A percentile compares a stretch with the other conserved stretches of the same genome.
Evolutionary conservation across 2,329 filamentous ascomycete genomes (phyloP).

Genomic region (Paraphoma sp.): DNA sequence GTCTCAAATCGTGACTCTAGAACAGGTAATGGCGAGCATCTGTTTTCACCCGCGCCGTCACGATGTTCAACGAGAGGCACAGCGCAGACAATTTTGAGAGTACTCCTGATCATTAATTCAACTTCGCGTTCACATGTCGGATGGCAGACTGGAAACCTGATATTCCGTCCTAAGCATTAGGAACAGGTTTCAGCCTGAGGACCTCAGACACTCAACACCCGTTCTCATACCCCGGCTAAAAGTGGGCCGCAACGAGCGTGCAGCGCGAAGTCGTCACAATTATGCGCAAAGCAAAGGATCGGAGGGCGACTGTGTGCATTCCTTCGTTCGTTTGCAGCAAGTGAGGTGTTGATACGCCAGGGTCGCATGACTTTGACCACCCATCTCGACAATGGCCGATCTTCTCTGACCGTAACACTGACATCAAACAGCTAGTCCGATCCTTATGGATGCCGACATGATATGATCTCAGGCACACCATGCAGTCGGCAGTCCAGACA

Average conservation of each 20-base stretch:
- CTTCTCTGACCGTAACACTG: conserved; percentile 8
- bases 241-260: conserved; percentile 2
- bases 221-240: conserved; percentile 17
- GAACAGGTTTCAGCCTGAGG: conserved; percentile 31
- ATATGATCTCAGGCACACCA: conserved; percentile 5
- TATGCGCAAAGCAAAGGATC: conserved; percentile 12
- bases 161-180: conserved; percentile 1
- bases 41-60: no score
- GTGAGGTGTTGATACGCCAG: conserved; percentile 5
- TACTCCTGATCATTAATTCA: no score
- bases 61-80: no score
- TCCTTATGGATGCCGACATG: conserved; percentile 3
- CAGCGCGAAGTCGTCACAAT: conserved; percentile 13
- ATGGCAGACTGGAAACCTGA: no score
- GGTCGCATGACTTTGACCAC: conserved; percentile 8
- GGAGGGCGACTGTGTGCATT: conserved; percentile 1
- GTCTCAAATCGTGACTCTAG: no score
- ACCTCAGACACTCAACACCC: conserved; percentile 27
- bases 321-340: conserved; percentile 3
- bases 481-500: conserved; percentile 6
- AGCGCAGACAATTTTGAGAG: no score
- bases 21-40: no score
- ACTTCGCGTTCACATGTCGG: no score
- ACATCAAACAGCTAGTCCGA: conserved; percentile 3
- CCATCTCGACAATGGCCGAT: conserved; percentile 2